Conservation (phyloP, 805 yeast genomes). For the Kodamaea jinghongensis region DNA sequence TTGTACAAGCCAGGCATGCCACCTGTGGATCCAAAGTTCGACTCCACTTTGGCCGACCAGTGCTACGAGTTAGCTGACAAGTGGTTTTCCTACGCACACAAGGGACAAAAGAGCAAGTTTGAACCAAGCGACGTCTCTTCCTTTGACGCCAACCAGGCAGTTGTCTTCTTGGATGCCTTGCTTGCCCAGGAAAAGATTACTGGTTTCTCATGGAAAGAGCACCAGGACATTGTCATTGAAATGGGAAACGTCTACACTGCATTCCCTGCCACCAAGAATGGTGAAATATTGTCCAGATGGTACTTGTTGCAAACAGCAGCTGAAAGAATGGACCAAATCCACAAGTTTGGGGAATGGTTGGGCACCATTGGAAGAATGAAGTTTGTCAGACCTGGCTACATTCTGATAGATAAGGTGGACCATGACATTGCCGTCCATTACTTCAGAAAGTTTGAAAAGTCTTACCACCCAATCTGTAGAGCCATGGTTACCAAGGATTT, state of each 20-base stretch:
- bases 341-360: constrained; percentile 54
- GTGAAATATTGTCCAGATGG: constrained; percentile 81
- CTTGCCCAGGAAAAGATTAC: constrained; percentile 45
- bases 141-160: constrained; percentile 74
- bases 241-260: constrained; percentile 35
- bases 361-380: constrained; percentile 39
- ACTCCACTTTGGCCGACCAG: constrained; percentile 72
- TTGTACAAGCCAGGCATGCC: constrained; percentile 82
- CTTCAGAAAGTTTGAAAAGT: constrained; percentile 19
- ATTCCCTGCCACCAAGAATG: constrained; percentile 58
- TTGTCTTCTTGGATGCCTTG: constrained; percentile 72
- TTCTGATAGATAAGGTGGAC: constrained; percentile 20
- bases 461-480: constrained; percentile 34
- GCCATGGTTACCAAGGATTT: constrained; percentile 81
- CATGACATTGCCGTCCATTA: constrained; percentile 27
- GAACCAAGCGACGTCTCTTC: constrained; percentile 46
- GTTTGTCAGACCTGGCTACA: constrained; percentile 34
- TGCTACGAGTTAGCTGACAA: constrained; percentile 62
- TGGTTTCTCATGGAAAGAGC: constrained; percentile 37
- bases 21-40: constrained; percentile 73
- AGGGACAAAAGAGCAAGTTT: constrained; percentile 28
- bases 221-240: constrained; percentile 29
- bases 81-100: constrained; percentile 48
- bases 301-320: constrained; percentile 64
- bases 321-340: constrained; percentile 44